phyloP scores from a whole-genome alignment of 164 flowering plant genomes.

The Sedum album region DNA sequence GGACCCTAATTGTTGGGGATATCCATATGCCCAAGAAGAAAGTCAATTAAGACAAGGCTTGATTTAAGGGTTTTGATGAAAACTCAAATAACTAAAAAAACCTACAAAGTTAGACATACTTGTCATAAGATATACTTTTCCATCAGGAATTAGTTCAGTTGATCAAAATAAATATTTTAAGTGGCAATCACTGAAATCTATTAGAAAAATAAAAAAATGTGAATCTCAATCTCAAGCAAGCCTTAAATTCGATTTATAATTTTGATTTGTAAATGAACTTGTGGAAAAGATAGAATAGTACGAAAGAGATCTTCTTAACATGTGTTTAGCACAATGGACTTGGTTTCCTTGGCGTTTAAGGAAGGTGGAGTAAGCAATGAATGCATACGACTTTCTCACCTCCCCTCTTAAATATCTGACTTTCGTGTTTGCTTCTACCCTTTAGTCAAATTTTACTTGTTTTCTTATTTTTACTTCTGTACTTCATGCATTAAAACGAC shows the following conservation, averaged over 20 bases:
- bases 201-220: too few relatives aligned
- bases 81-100: background rate
- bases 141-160: too few relatives aligned
- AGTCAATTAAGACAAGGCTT: background rate
- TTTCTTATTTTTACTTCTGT: background rate
- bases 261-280: too few relatives aligned
- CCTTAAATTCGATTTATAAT: too few relatives aligned
- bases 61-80: background rate
- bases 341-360: conserved; percentile 31
- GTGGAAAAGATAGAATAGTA: background rate
- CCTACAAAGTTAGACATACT: too few relatives aligned
- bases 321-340: background rate
- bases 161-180: too few relatives aligned
- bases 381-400: background rate
- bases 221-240: too few relatives aligned
- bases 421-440: background rate
- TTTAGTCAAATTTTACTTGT: background rate
- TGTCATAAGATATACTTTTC: too few relatives aligned
- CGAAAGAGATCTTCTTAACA: conserved; percentile 19
- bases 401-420: too few relatives aligned
- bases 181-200: too few relatives aligned
- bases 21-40: background rate
- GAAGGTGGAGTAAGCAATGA: conserved; percentile 9
- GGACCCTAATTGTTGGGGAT: conserved; percentile 6
- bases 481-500: too few relatives aligned